Base-by-base conservation (phyloP, 139 green algal genomes). In the Picochlorum sp. region DNA sequence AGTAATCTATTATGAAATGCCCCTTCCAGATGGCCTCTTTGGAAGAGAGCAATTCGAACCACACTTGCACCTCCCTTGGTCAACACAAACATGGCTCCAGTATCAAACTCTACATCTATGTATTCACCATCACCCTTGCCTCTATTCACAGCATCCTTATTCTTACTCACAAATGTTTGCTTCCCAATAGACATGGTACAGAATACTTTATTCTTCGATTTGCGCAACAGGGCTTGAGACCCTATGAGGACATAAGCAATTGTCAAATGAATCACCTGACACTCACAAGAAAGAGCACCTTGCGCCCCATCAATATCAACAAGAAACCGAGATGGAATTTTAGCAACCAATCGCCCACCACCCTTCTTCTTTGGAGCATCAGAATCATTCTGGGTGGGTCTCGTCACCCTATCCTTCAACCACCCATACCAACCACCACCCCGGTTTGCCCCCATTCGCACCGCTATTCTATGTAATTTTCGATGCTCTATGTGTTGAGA, bases 11-110 rank as follows among this genome's bases (percentile, higher is more conserved):
- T 68, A 1, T 62, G 61, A 18, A 76, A 45, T 1, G 70, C 62
- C 4, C 70, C 70, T 4, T 76, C 57, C 14, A 70, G 26, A 3
- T 54, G 23, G 10, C 69, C 62, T 24, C 16, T 44, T 14, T 54
- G 34, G 21, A 75, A 80, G 0, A 81, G 18, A 4, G 74, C 67
- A 41, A 77, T 52, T 38, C 68, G 63, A 8, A 66, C 72, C n/a
- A 72, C 10, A 3, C 55, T 70, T 2, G 74, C 74, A 13, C 61
- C 74, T 18, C 28, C 62, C 4, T 34, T 50, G 44, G 70, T 74
- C 28, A 81, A 44, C 20, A 81, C 74, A 57, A 81, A 63, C 11
- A 34, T 31, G 1, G 62, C 37, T 44, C 63, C 26, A n/a, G 57
- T 54, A 15, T 63, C 10, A 45, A 55, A 76, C 6, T 34, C 16